Conservation (phyloP, 1,139 yeast genomes). For the Yamadazyma pseudoaaseri region DNA sequence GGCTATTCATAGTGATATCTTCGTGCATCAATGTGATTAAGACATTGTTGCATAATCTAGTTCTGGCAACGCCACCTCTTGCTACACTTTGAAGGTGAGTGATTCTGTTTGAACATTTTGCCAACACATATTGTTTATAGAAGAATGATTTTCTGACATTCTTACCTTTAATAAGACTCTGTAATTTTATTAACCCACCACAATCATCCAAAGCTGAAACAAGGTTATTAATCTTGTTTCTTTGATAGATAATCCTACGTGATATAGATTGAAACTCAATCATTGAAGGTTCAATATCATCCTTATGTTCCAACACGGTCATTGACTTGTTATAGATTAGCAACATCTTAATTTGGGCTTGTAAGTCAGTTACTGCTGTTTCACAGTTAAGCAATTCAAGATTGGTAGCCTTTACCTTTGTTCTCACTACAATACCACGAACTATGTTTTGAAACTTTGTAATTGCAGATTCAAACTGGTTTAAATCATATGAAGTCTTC, state of each 20-base stretch:
- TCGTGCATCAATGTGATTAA: slow-evolving; percentile 42
- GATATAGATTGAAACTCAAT: slow-evolving; percentile 34
- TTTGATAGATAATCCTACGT: slow-evolving; percentile 27
- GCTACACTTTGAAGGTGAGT: slow-evolving; percentile 50
- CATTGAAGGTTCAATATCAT: slow-evolving; percentile 23
- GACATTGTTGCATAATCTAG: slow-evolving; percentile 42
- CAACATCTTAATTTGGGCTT: slow-evolving; percentile 29
- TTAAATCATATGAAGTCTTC: slow-evolving; percentile 14
- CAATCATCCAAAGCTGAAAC: slow-evolving; percentile 12
- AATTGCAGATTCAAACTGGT: slow-evolving; percentile 10
- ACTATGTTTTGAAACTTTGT: slow-evolving; percentile 25
- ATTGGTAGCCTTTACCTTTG: slow-evolving; percentile 7
- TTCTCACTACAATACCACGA: slow-evolving; percentile 27
- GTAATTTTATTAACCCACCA: slow-evolving; percentile 25
- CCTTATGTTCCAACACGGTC: slow-evolving; percentile 23
- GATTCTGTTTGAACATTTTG: slow-evolving; percentile 14
- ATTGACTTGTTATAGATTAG: slow-evolving; percentile 21
- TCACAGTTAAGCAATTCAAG: slow-evolving; percentile 11
- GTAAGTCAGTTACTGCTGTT: slow-evolving; percentile 21
- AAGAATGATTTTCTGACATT: slow-evolving; percentile 22
- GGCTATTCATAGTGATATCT: slow-evolving; percentile 33
- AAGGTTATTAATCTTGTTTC: slow-evolving; percentile 17
- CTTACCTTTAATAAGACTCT: slow-evolving; percentile 35
- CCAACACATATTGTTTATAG: slow-evolving; percentile 17
- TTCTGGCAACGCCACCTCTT: slow-evolving; percentile 53